Evolutionary conservation across 2,329 filamentous ascomycete genomes (phyloP).

Genomic region (Phaeosphaeriaceae sp.): DNA sequence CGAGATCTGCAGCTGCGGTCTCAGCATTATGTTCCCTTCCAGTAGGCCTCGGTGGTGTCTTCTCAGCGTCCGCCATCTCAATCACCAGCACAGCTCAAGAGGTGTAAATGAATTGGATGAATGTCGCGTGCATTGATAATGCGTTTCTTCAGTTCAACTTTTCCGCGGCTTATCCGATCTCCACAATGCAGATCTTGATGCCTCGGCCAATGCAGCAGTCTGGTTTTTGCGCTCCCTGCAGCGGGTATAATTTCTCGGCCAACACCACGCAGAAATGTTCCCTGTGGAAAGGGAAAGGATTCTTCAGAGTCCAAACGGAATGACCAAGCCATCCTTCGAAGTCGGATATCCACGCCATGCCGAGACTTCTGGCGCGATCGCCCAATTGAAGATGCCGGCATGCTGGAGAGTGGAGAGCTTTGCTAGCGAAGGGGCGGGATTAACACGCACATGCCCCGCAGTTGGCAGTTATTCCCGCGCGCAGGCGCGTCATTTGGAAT

Average conservation of each 20-base stretch:
- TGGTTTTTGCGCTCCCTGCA: neutral
- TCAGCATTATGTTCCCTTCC: neutral
- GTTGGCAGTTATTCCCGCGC: slow-evolving; percentile 3
- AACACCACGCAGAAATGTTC: neutral
- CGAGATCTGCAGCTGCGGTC: neutral
- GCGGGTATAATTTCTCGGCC: neutral
- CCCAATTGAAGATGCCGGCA: neutral
- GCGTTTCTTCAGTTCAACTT: neutral
- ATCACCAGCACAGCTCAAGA: neutral
- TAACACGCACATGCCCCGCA: slow-evolving; percentile 5
- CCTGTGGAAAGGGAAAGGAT: neutral
- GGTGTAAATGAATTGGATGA: neutral
- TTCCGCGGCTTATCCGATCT: slow-evolving; percentile 6
- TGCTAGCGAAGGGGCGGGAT: slow-evolving; percentile 2
- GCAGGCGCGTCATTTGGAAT: neutral
- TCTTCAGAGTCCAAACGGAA: neutral
- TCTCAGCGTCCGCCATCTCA: slow-evolving; percentile 5
- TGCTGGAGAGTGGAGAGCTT: neutral
- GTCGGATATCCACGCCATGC: neutral
- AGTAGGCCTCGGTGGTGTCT: neutral
- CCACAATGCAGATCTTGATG: neutral
- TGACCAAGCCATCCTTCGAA: neutral
- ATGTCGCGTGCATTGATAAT: slow-evolving; percentile 1
- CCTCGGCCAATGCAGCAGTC: slow-evolving; percentile 2
- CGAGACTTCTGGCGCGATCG: neutral